phyloP scores from a whole-genome alignment of 805 yeast genomes.

The Candida dendrica region DNA sequence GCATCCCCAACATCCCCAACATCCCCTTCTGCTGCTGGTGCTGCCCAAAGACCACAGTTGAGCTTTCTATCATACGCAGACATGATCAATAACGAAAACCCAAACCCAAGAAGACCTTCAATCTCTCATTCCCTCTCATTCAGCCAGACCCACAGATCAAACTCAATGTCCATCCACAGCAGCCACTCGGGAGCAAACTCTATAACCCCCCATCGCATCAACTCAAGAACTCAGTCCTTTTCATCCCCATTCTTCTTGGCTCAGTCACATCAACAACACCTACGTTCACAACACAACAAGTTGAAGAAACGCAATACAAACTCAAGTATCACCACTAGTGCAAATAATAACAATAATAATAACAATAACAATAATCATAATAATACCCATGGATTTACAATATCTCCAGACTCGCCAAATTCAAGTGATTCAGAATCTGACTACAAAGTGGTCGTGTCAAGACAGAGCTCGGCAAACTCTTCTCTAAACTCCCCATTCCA shows the following conservation, averaged over 20 bases:
- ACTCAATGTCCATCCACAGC: conserved; percentile 5
- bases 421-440: conserved; percentile 22
- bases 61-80: conserved; percentile 76
- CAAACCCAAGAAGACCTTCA: conserved; percentile 53
- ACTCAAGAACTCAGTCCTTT: conserved; percentile 17
- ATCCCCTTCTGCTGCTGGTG: conserved; percentile 1
- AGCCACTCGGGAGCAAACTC: conserved; percentile 7
- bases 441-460: conserved; percentile 6
- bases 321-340: conserved; percentile 1
- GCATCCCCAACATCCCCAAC: background rate
- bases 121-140: conserved; percentile 35
- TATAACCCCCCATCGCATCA: conserved; percentile 5
- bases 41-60: conserved; percentile 18
- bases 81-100: conserved; percentile 61
- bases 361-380: conserved; percentile 2
- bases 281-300: conserved; percentile 19
- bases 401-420: conserved; percentile 18
- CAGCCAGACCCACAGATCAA: conserved; percentile 17
- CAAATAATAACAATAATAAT: conserved; percentile 6
- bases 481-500: conserved; percentile 7
- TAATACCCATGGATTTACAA: conserved; percentile 10
- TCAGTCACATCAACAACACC: conserved; percentile 11
- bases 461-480: conserved; percentile 8
- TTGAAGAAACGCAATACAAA: conserved; percentile 10
- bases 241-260: conserved; percentile 24